phyloP scores from a whole-genome alignment of 176 grass and related monocot genomes.

The bread wheat (Triticum aestivum) region IWGSC_CS_RefSeq_v2.1 NC_057800.1:17224785-17225284 shows the following conservation, averaged over 20 bases:
- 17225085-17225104: neutral
- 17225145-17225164: too few species aligned
- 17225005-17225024: neutral
- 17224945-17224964: conserved; percentile 8
- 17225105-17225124: neutral
- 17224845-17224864: too few species aligned
- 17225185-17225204: too few species aligned
- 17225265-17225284: too few species aligned
- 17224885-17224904: conserved; percentile 54
- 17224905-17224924: conserved; percentile 67
- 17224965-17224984: conserved; percentile 55
- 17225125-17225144: neutral
- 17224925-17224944: conserved; percentile 31
- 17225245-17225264: too few species aligned
- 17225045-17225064: neutral
- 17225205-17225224: too few species aligned
- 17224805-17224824: too few species aligned
- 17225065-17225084: neutral
- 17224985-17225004: conserved; percentile 21
- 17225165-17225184: too few species aligned
- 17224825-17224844: too few species aligned
- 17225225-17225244: too few species aligned
- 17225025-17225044: neutral
- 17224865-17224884: neutral
- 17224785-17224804: too few species aligned